Conservation (phyloP, 2,329 filamentous ascomycete species). For the Byssoonygena ceratinophila region DNA sequence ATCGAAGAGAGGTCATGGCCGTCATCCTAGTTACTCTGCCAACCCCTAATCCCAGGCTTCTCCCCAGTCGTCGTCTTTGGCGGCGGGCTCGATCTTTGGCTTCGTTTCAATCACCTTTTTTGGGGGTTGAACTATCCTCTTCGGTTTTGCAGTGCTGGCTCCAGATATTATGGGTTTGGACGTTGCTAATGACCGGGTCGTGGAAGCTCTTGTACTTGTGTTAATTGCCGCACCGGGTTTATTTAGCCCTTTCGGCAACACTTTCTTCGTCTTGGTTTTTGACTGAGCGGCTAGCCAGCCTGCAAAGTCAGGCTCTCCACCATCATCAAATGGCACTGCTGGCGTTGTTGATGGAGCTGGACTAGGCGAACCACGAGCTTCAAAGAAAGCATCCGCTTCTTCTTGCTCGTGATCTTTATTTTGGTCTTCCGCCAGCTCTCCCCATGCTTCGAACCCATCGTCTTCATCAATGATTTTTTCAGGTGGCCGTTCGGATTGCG, state of each 20-base stretch:
- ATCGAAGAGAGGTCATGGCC: no score
- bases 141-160: constrained; percentile 37
- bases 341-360: constrained; percentile 25
- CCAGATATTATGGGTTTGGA: constrained; percentile 19
- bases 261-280: constrained; percentile 59
- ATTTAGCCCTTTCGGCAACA: constrained; percentile 70
- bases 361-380: constrained; percentile 27
- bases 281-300: constrained; percentile 87
- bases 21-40: no score
- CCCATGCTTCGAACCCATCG: constrained; percentile 65
- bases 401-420: constrained; percentile 43
- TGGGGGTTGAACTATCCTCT: constrained; percentile 36
- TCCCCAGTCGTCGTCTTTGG: constrained; percentile 39
- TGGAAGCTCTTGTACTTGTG: constrained; percentile 30
- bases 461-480: constrained; percentile 32
- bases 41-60: constrained; percentile 43
- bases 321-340: constrained; percentile 59
- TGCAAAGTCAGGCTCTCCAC: constrained; percentile 86
- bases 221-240: constrained; percentile 45
- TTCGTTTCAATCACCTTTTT: constrained; percentile 66
- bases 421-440: constrained; percentile 49
- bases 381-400: constrained; percentile 40
- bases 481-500: constrained; percentile 31
- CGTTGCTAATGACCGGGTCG: constrained; percentile 18
- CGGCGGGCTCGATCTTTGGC: constrained; percentile 37